phyloP scores from a whole-genome alignment of 805 yeast genomes.

The Wickerhamomyces rabaulensis region DNA sequence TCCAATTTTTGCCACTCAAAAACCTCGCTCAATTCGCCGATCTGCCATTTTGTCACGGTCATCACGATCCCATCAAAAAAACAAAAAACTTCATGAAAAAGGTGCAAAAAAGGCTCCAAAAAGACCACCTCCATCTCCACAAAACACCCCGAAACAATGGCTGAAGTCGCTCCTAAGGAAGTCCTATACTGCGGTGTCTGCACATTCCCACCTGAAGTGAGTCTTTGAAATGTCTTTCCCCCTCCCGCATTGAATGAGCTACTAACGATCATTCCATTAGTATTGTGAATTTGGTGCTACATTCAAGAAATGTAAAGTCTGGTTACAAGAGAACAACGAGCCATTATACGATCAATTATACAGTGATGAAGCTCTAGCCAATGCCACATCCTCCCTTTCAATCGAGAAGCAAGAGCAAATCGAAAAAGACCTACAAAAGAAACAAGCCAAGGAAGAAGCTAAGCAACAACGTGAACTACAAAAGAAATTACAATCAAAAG shows the following conservation, averaged over 20 bases:
- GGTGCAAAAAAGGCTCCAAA: background rate
- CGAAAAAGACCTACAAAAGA: slow-evolving; percentile 74
- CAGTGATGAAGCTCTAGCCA: slow-evolving; percentile 50
- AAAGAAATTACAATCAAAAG: slow-evolving; percentile 74
- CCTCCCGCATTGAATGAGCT: background rate
- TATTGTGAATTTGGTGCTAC: slow-evolving; percentile 89
- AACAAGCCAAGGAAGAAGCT: slow-evolving; percentile 81
- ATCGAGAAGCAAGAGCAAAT: slow-evolving; percentile 78
- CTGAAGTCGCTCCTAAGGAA: slow-evolving; percentile 23
- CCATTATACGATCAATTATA: slow-evolving; percentile 58
- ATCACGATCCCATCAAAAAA: background rate
- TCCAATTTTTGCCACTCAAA: too few relatives aligned
- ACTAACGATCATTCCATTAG: slow-evolving; percentile 20
- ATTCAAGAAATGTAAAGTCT: slow-evolving; percentile 75
- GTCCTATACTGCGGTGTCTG: slow-evolving; percentile 75
- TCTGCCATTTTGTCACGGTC: background rate
- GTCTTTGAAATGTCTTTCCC: slow-evolving; percentile 1
- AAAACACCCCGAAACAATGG: background rate
- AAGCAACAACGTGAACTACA: slow-evolving; percentile 81
- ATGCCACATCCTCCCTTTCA: slow-evolving; percentile 56
- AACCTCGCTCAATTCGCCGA: too few relatives aligned
- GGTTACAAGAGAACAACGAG: slow-evolving; percentile 61
- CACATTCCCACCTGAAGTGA: slow-evolving; percentile 68
- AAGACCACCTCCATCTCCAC: background rate
- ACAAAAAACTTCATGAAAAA: too few relatives aligned